Evolutionary conservation across 805 yeast genomes (phyloP).

Genomic region (Candida xiaguanensis): DNA sequence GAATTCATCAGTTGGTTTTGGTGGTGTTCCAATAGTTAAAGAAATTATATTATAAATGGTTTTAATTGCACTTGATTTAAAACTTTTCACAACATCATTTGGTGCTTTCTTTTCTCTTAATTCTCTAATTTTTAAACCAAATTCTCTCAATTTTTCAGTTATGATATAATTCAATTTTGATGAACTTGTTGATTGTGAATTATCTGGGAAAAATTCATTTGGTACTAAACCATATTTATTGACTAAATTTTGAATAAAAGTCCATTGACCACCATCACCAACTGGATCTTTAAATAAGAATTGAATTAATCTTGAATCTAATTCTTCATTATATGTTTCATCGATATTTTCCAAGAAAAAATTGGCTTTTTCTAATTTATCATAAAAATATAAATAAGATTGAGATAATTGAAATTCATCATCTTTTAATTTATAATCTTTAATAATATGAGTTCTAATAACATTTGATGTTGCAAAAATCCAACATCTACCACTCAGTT

Average conservation of each 20-base stretch:
- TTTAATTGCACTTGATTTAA: slow-evolving; percentile 45
- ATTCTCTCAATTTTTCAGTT: slow-evolving; percentile 71
- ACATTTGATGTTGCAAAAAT: slow-evolving; percentile 79
- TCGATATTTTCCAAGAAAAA: slow-evolving; percentile 73
- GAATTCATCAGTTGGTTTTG: slow-evolving; percentile 63
- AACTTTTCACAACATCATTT: slow-evolving; percentile 30
- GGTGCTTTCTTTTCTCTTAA: slow-evolving; percentile 41
- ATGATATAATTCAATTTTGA: slow-evolving; percentile 55
- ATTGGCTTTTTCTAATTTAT: slow-evolving; percentile 81
- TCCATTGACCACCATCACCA: slow-evolving; percentile 85
- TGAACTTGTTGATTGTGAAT: slow-evolving; percentile 54
- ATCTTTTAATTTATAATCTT: slow-evolving; percentile 50
- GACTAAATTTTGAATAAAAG: slow-evolving; percentile 73
- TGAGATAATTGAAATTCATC: slow-evolving; percentile 71
- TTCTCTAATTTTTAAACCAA: slow-evolving; percentile 65
- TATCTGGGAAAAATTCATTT: slow-evolving; percentile 67
- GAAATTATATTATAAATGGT: slow-evolving; percentile 64
- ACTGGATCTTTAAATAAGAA: slow-evolving; percentile 63
- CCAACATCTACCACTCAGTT: slow-evolving; percentile 83
- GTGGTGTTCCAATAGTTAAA: slow-evolving; percentile 75
- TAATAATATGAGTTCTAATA: slow-evolving; percentile 59
- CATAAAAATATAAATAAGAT: slow-evolving; percentile 76
- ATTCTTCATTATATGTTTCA: slow-evolving; percentile 61
- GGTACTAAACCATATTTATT: slow-evolving; percentile 84
- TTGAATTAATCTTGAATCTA: slow-evolving; percentile 70